Conservation (phyloP, 352 stramenopile species). For the Globisporangium carolinianum region DNA sequence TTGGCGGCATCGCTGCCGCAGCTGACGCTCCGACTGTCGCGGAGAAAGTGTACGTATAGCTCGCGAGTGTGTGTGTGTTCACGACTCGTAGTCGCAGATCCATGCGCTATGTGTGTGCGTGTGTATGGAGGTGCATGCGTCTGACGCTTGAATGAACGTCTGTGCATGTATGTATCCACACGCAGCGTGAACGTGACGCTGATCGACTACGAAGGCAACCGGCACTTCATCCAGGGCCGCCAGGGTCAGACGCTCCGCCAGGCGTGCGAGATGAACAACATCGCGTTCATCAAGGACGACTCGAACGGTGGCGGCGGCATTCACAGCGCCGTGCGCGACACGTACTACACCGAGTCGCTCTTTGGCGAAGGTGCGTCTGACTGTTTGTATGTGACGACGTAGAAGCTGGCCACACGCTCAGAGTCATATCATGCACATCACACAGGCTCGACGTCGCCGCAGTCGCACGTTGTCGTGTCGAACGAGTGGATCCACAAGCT, state of each 20-base stretch:
- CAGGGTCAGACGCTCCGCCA: slow-evolving; percentile 77
- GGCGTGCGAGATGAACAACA: slow-evolving; percentile 74
- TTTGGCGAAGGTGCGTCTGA: slow-evolving; percentile 61
- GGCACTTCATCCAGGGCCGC: slow-evolving; percentile 76
- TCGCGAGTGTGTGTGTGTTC: neutral
- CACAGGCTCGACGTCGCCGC: slow-evolving; percentile 54
- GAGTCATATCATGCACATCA: neutral
- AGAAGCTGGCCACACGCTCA: too few species aligned
- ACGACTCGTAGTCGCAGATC: neutral
- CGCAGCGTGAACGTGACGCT: slow-evolving; percentile 78
- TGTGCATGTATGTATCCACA: too few species aligned
- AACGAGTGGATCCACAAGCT: slow-evolving; percentile 87
- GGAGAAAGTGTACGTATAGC: slow-evolving; percentile 48
- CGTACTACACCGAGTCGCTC: slow-evolving; percentile 86
- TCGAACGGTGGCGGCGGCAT: slow-evolving; percentile 70
- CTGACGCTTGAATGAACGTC: too few species aligned
- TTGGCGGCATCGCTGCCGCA: slow-evolving; percentile 35
- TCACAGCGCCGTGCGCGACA: slow-evolving; percentile 51
- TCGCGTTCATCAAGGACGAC: slow-evolving; percentile 80
- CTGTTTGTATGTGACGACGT: neutral
- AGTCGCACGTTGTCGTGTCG: slow-evolving; percentile 84
- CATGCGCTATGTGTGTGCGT: neutral
- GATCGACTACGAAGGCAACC: slow-evolving; percentile 84
- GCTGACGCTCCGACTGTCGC: slow-evolving; percentile 36
- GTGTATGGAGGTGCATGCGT: neutral